A percentile compares a stretch with the other conserved stretches of the same genome.
These are phyloP conservation scores for Pseudocercospora macadamiae DNA, from an alignment of 2,329 filamentous ascomycete species.

Conservation along the genomic window DNA sequence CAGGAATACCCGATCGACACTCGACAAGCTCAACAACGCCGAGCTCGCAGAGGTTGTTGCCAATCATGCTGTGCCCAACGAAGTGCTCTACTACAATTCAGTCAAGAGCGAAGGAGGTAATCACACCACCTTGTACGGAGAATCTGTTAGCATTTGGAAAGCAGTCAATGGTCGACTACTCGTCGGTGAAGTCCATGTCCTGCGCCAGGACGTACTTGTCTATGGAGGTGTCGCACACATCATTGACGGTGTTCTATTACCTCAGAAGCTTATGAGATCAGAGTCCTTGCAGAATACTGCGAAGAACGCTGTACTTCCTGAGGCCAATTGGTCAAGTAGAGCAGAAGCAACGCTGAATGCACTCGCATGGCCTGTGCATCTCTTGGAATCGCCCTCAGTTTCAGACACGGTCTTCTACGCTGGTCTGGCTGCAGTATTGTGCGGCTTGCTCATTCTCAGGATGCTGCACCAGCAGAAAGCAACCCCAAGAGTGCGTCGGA, in stretches of 20 bases:
- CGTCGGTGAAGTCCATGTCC: conserved; percentile 17
- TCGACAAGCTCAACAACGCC: conserved; percentile 14
- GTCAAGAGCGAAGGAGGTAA: not conserved
- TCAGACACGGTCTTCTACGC: not conserved
- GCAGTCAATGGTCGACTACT: conserved; percentile 15
- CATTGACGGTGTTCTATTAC: conserved; percentile 17
- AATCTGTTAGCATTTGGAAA: not conserved
- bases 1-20: conserved; percentile 8
- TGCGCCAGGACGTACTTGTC: conserved; percentile 23
- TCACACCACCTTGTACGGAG: conserved; percentile 4
- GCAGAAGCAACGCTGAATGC: no score
- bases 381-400: no score
- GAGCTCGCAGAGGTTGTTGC: conserved; percentile 19
- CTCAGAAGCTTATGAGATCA: not conserved
- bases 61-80: conserved; percentile 23
- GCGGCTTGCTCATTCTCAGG: not conserved
- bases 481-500: not conserved
- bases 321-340: no score
- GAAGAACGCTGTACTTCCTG: not conserved
- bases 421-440: not conserved
- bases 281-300: not conserved
- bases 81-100: conserved; percentile 19
- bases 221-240: conserved; percentile 28
- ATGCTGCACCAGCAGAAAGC: not conserved
- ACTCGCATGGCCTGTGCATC: no score